These are phyloP conservation scores for Rhodamnia argentea DNA, from an alignment of 345 rosid genomes.

Conservation along the genomic window DNA sequence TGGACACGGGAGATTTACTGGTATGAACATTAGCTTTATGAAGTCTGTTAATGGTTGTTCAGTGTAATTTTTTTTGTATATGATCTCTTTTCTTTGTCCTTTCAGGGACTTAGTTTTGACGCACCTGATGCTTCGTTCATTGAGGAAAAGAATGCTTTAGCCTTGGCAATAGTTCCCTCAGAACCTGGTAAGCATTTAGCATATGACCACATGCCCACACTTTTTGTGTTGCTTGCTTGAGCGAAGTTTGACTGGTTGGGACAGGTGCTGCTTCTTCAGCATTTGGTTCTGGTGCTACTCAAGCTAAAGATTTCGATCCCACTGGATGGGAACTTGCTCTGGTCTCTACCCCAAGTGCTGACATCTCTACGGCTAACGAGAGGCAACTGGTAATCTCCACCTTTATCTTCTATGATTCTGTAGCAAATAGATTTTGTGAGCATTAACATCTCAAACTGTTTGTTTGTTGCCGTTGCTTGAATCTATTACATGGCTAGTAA, in stretches of 20 bases:
- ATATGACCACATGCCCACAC: neutral
- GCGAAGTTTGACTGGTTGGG: neutral
- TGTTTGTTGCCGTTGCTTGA: neutral
- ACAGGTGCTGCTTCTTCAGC: constrained; percentile 39
- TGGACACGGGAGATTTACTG: constrained; percentile 74
- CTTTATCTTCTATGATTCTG: neutral
- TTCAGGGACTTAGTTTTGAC: constrained; percentile 58
- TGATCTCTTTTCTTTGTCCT: neutral
- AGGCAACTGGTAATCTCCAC: constrained; percentile 60
- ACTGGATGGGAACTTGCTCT: constrained; percentile 96
- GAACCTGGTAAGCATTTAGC: constrained; percentile 34
- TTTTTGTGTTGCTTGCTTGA: neutral
- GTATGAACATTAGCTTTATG: constrained; percentile 17
- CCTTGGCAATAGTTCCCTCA: constrained; percentile 74
- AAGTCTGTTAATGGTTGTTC: neutral
- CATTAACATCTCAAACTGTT: neutral
- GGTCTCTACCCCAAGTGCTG: constrained; percentile 60
- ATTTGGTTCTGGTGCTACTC: constrained; percentile 37
- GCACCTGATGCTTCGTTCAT: constrained; percentile 57
- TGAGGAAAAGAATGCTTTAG: constrained; percentile 85
- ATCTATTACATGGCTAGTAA: neutral
- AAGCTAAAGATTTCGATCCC: constrained; percentile 65
- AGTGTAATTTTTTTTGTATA: neutral
- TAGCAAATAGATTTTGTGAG: neutral
- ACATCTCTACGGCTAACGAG: constrained; percentile 70